Percentiles rank a stretch among this genome's conserved stretches.
These are phyloP conservation scores for Pinus tabuliformis DNA, from an alignment of 75 land plant species.

Conservation along the genomic window DNA sequence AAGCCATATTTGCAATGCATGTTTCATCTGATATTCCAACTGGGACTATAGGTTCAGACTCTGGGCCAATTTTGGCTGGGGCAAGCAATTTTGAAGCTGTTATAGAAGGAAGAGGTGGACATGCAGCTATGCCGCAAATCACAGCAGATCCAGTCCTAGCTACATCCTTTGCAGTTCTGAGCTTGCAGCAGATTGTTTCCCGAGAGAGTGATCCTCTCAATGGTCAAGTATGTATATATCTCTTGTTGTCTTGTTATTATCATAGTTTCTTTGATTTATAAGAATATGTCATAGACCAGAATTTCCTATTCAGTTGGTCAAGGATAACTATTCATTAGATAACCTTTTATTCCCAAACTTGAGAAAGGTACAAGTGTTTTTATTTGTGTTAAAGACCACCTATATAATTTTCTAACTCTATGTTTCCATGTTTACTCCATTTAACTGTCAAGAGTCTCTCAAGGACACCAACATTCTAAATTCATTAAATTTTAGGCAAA, in stretches of 20 bases:
- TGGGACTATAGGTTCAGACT: constrained; percentile 42
- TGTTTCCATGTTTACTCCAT: too few relatives aligned
- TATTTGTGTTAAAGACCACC: background rate
- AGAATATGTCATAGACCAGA: too few relatives aligned
- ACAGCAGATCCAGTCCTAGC: constrained; percentile 69
- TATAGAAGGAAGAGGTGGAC: constrained; percentile 74
- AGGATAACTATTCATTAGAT: background rate
- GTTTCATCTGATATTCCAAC: constrained; percentile 26
- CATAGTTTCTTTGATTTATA: background rate
- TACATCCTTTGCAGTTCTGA: constrained; percentile 62
- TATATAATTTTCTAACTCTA: too few relatives aligned
- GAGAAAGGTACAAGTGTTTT: background rate
- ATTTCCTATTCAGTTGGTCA: too few relatives aligned
- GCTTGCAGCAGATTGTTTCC: constrained; percentile 77
- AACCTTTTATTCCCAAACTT: background rate
- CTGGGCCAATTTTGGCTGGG: constrained; percentile 64
- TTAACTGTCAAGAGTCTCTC: too few relatives aligned
- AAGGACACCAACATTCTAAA: too few relatives aligned
- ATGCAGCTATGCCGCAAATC: constrained; percentile 71
- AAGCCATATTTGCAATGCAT: constrained; percentile 85
- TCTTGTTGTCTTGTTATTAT: background rate
- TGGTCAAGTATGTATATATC: constrained; percentile 43
- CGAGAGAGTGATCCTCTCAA: constrained; percentile 75
- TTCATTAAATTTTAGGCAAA: too few relatives aligned
- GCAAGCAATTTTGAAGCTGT: constrained; percentile 45